These are phyloP conservation scores for Halenospora varia DNA, from an alignment of 495 filamentous ascomycete species.

Conservation along the genomic window DNA sequence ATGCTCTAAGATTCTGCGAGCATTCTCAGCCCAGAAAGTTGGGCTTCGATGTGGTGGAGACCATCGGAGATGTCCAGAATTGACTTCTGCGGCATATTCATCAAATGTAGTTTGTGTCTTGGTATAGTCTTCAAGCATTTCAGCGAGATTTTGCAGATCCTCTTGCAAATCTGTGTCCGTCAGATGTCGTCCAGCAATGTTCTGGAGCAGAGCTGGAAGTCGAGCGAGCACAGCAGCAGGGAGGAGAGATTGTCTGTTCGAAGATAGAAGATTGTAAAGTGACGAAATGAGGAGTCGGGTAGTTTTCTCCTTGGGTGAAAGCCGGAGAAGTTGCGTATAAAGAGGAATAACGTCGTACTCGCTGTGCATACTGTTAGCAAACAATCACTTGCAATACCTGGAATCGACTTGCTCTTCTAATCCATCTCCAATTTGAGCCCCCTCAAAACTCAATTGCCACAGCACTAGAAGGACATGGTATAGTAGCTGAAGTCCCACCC, in stretches of 20 bases:
- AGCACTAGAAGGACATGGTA: conserved; percentile 91
- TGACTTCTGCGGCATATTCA: conserved; percentile 87
- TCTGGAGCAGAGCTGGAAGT: conserved; percentile 75
- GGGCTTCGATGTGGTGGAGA: conserved; percentile 89
- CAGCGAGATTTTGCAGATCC: conserved; percentile 70
- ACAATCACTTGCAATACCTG: background rate
- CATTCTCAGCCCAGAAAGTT: conserved; percentile 92
- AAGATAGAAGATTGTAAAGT: conserved; percentile 75
- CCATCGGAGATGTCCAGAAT: conserved; percentile 89
- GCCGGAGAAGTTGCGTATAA: conserved; percentile 81
- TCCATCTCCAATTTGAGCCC: conserved; percentile 74
- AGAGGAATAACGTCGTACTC: conserved; percentile 90
- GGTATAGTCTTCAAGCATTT: conserved; percentile 87
- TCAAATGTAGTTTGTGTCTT: conserved; percentile 97
- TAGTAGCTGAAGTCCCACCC: conserved; percentile 86
- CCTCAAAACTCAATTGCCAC: conserved; percentile 96
- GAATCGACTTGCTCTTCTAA: conserved; percentile 66
- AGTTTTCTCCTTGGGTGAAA: conserved; percentile 97
- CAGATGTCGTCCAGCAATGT: conserved; percentile 76
- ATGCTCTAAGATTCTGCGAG: conserved; percentile 84
- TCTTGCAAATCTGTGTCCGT: conserved; percentile 86
- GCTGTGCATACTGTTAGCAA: conserved; percentile 35
- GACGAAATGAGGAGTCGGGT: conserved; percentile 88
- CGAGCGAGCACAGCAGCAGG: conserved; percentile 77
- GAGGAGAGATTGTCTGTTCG: conserved; percentile 73